These are phyloP conservation scores for Diplotaxis tenuifolia DNA, from an alignment of 345 rosid genomes.

Conservation along the genomic window DNA sequence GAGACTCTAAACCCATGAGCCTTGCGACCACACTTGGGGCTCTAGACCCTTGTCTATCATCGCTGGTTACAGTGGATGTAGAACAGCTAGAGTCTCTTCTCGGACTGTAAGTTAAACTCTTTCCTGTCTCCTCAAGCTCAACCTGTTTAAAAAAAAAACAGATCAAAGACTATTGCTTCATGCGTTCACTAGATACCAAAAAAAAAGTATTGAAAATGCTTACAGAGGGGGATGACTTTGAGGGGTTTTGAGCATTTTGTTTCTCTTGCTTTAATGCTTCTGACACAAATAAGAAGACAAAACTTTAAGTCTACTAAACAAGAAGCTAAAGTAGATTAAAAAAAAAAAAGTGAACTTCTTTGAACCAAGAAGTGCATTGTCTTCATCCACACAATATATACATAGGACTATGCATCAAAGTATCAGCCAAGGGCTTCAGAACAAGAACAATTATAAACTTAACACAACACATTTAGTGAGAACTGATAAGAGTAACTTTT, in stretches of 20 bases:
- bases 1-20: conserved; percentile 90
- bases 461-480: background rate
- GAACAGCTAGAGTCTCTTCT: conserved; percentile 57
- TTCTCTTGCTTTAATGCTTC: conserved; percentile 49
- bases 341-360: background rate
- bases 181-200: background rate
- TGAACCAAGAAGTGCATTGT: background rate
- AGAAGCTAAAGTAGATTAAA: background rate
- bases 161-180: background rate
- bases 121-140: conserved; percentile 35
- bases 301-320: conserved; percentile 8
- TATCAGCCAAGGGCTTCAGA: conserved; percentile 12
- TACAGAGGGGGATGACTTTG: conserved; percentile 43
- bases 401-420: conserved; percentile 1
- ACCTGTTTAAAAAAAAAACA: conserved; percentile 9
- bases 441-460: background rate
- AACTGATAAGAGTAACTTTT: background rate
- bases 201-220: conserved; percentile 21
- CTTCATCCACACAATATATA: background rate
- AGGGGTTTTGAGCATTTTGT: conserved; percentile 38
- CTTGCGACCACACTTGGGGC: conserved; percentile 90
- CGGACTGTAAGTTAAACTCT: conserved; percentile 38
- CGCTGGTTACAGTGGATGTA: conserved; percentile 63
- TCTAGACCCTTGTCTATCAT: conserved; percentile 57
- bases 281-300: conserved; percentile 26